A percentile compares a stretch with the other conserved stretches of the same genome.
phyloP scores from a whole-genome alignment of 1,139 yeast genomes.

The Wickerhamomyces sp. region DNA sequence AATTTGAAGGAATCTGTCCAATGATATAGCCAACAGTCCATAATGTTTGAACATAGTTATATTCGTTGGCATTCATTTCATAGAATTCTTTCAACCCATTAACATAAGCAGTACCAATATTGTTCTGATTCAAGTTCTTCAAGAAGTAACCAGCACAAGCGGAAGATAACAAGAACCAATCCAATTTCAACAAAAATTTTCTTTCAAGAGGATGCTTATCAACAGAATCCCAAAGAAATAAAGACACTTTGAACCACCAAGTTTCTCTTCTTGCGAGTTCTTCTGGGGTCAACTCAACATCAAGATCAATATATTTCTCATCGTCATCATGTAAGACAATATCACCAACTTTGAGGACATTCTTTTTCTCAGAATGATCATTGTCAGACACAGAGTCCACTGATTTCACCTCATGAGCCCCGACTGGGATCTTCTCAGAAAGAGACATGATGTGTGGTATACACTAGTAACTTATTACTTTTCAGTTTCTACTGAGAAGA shows the following conservation, averaged over 20 bases:
- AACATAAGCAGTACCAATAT: conserved; percentile 49
- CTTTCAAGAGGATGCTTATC: conserved; percentile 45
- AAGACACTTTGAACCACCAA: conserved; percentile 19
- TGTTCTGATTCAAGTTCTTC: conserved; percentile 41
- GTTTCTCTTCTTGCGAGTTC: conserved; percentile 14
- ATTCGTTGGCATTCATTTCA: conserved; percentile 48
- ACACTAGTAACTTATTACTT: too few species aligned
- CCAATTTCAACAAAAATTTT: conserved; percentile 38
- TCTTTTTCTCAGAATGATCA: background rate
- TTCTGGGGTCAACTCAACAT: conserved; percentile 10
- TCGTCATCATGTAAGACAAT: conserved; percentile 1
- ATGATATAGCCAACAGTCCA: conserved; percentile 59
- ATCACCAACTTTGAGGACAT: conserved; percentile 1
- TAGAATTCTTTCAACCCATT: conserved; percentile 60
- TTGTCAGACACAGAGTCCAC: background rate
- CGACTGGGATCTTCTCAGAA: background rate
- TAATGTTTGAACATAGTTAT: conserved; percentile 45
- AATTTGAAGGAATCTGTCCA: conserved; percentile 56
- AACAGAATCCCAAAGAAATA: conserved; percentile 34
- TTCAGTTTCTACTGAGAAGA: too few species aligned
- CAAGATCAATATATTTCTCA: conserved; percentile 15
- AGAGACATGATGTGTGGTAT: background rate
- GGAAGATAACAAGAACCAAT: conserved; percentile 40
- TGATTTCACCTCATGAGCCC: background rate
- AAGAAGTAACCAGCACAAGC: conserved; percentile 41